Evolutionary conservation across 2,329 filamentous ascomycete genomes (phyloP), one percentile per base, ranked within the genome.

Genomic region (Trichoderma gracile): DNA sequence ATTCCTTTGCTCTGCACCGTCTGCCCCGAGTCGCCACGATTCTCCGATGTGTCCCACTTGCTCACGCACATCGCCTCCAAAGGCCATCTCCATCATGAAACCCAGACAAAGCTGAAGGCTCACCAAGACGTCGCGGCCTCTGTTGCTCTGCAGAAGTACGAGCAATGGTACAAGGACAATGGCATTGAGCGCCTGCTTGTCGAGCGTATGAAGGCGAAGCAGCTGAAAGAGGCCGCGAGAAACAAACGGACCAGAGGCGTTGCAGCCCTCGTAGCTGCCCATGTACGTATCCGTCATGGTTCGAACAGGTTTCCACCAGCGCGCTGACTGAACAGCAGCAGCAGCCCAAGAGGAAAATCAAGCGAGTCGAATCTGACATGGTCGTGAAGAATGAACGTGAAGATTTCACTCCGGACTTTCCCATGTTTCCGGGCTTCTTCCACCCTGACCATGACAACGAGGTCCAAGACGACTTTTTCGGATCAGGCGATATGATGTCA

Each of bases 21-120:
- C 69, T 98, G 94, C 75, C 89, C 90, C 42, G 91, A 89, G 69
- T 84, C 84, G 66, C 91, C 92, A 45, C 85, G 79, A 33, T 97
- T 97, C 78, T 96, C 92, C 63, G 94, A 98, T 76, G 82, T 93
- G 50, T 97, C 93, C 40, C 94, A 97, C 76, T 82, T 97, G 43
- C 85, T 98, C 73, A 98, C 94, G 14, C 94, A 98, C 74, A 86
- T 97, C 67, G 87, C 90, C 66, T 97, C 93, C 68, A 97, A 97
- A 75, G 90, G 90, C n/a, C 94, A 98, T 75, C 81, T 97, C 40
- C 88, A 92, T 66, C 86, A 92, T 73, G 88, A 91, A 71, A 96
- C 93, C 79, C 92, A 92, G 72, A 83, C 92, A 59, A 89, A 92
- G 71, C 86, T 97, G 69, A 86, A 85, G 64, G 86, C 89, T 63